A percentile compares a stretch with the other conserved stretches of the same genome.
Evolutionary conservation across 768 basidiomycete genomes (phyloP).

Genomic region (Xerocomellus dryophilus): DNA sequence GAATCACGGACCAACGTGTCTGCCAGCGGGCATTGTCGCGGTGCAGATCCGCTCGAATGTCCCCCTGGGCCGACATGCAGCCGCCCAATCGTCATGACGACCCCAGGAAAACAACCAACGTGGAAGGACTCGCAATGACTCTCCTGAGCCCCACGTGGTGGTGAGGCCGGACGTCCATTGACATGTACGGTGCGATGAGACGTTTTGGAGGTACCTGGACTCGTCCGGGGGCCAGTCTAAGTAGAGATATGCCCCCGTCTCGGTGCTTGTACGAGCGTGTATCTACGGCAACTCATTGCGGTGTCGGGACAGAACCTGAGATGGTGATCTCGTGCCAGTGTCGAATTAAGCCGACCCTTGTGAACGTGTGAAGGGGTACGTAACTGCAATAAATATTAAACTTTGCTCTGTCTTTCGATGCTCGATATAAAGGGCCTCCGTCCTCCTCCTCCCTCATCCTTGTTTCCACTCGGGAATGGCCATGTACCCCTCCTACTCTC

Average conservation of each 20-base stretch:
- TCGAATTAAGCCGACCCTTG: constrained; percentile 8
- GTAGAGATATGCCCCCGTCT: not conserved
- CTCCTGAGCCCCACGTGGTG: not conserved
- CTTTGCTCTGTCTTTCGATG: constrained; percentile 10
- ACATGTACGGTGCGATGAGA: not conserved
- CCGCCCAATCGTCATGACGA: constrained; percentile 5
- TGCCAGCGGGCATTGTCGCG: not conserved
- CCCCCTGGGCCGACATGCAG: not conserved
- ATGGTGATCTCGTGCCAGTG: constrained; percentile 1
- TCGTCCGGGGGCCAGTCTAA: not conserved
- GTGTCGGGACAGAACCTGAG: constrained; percentile 3
- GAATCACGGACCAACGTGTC: not conserved
- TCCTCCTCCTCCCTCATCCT: not conserved
- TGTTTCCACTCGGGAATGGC: not conserved
- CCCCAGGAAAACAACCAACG: not conserved
- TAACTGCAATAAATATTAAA: constrained; percentile 15
- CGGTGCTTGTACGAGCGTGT: not conserved
- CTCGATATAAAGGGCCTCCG: constrained; percentile 12
- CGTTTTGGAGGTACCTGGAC: too few species aligned
- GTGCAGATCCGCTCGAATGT: not conserved
- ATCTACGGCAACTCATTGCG: constrained; percentile 20
- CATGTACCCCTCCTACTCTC: constrained; percentile 42
- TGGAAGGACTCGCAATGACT: not conserved
- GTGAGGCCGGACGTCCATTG: not conserved
- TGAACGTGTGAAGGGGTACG: constrained; percentile 10